phyloP scores from a whole-genome alignment of 208 protist species.

The Baffinella frigidus region DNA sequence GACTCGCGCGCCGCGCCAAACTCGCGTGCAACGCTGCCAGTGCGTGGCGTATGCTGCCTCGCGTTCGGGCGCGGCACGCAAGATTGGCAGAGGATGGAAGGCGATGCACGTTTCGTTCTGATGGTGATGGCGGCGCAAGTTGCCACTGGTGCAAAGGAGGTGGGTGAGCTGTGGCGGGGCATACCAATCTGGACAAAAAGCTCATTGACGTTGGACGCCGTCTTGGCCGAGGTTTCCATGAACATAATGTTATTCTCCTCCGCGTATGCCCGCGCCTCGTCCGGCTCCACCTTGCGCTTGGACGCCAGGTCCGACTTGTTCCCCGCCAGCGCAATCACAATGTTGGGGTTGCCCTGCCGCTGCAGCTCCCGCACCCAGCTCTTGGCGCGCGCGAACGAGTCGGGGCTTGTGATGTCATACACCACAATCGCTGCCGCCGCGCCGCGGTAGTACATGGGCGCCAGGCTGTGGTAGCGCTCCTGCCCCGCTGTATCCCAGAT shows the following conservation, averaged over 20 bases:
- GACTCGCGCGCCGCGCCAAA: too few species aligned
- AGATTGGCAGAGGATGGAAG: too few species aligned
- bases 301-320: constrained; percentile 72
- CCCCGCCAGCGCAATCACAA: constrained; percentile 73
- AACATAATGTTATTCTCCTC: constrained; percentile 82
- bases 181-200: constrained; percentile 80
- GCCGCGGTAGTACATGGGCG: constrained; percentile 88
- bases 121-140: too few species aligned
- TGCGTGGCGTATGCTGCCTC: too few species aligned
- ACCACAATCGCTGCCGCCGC: constrained; percentile 85
- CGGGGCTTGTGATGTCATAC: constrained; percentile 82
- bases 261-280: constrained; percentile 76
- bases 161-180: too few species aligned
- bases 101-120: too few species aligned
- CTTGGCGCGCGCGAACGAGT: constrained; percentile 70
- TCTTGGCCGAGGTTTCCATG: constrained; percentile 86
- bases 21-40: too few species aligned
- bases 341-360: constrained; percentile 71
- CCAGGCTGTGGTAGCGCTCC: constrained; percentile 83
- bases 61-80: too few species aligned
- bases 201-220: constrained; percentile 81
- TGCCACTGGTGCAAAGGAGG: too few species aligned
- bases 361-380: constrained; percentile 74
- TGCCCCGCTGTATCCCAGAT: constrained; percentile 87
- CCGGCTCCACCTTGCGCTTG: constrained; percentile 71